Percentiles rank a stretch among this genome's conserved stretches.
phyloP scores from a whole-genome alignment of 306 rosid genomes.

The Lablab purpureus region DNA sequence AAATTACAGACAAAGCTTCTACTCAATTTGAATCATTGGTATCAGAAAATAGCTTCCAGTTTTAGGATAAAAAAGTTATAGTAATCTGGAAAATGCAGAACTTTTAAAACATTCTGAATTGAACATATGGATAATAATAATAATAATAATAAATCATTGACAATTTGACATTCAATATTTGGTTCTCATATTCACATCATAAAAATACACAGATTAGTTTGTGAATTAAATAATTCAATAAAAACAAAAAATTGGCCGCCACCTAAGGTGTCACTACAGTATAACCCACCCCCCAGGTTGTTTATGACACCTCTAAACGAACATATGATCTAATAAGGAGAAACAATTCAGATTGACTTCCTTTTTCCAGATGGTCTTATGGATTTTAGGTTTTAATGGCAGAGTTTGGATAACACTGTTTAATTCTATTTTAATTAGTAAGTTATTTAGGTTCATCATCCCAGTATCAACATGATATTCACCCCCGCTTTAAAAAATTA shows the following conservation, averaged over 20 bases:
- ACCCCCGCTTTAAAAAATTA: constrained; percentile 1
- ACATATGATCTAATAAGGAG: background rate
- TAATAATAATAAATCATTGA: constrained; percentile 3
- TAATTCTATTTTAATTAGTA: constrained; percentile 14
- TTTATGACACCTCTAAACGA: background rate
- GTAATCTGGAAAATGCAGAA: constrained; percentile 11
- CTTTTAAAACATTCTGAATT: constrained; percentile 6
- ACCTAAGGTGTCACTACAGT: background rate
- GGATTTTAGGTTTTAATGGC: background rate
- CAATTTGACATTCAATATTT: constrained; percentile 17
- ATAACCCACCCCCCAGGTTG: too few species aligned
- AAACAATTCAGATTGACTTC: background rate
- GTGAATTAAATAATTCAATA: background rate
- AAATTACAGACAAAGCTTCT: constrained; percentile 13
- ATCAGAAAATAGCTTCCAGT: constrained; percentile 33
- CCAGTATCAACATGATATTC: constrained; percentile 31
- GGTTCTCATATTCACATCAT: background rate
- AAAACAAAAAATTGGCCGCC: background rate
- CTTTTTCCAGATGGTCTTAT: background rate
- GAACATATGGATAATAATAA: background rate
- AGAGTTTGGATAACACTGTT: background rate
- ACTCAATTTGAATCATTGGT: constrained; percentile 19
- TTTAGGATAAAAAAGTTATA: constrained; percentile 6
- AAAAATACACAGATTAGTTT: background rate
- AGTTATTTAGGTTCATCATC: constrained; percentile 9